Evolutionary conservation across 1,284 basidiomycete species (phyloP), one percentile per base, ranked within the genome.

Genomic region (Heterobasidion occidentale): DNA sequence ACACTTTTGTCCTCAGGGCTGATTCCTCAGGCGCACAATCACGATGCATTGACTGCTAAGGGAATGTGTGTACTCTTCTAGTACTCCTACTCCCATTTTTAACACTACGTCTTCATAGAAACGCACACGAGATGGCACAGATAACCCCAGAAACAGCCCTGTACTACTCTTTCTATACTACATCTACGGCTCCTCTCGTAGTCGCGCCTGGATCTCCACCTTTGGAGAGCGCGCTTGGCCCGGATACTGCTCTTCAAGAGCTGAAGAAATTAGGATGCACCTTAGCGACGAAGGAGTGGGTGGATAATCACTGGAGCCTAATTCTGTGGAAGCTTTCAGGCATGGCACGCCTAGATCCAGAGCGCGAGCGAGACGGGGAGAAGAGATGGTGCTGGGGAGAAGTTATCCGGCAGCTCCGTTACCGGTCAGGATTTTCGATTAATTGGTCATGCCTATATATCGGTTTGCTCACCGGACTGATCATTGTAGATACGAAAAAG

Each of bases 321-420:
- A 85, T 99, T 46, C 76, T 99, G 7, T 99, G 97, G 97, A 99
- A 99, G 70, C 71, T 98, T 9, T 91, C 94, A 1, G 88, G 90
- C 3, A 83, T 92, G 76, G 85, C 86, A 0, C 77, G 79, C 44
- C 76, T 93, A 4, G 81, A 90, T 60, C 92, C 92, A 0, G 68
- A 77, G 33, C 72, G 76, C 46, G 85, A 88, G 63, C 63, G 65
- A 9, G 67, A 77, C 38, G 73, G 77, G 17, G 62, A 63, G 54
- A 80, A 75, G 60, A 72, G 83, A 54, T 98, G 94, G 92, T 85
- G 79, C 59, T 94, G 88, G 85, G 67, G 73, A 7, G 88, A 91
- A 68, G 84, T 92, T 2, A 78, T 92, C 46, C 73, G 80, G 11
- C 96, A 98, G 73, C 74, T 99, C 2, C 77, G 86, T 54, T 96